Conservation (phyloP, 306 rosid genomes). For the Clitoria ternatea region DNA sequence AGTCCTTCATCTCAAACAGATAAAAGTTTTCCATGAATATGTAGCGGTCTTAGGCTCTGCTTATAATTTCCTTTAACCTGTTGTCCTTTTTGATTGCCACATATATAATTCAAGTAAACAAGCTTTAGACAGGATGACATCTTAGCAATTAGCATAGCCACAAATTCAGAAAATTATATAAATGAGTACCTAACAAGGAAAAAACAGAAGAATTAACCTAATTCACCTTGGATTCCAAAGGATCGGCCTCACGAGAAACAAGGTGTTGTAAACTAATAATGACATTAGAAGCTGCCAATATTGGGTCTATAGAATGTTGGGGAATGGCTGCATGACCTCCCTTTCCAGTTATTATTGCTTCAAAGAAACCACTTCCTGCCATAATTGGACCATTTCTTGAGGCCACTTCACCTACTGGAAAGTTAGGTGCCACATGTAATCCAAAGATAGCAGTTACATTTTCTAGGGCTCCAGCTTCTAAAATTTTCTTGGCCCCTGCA, state of each 20-base stretch:
- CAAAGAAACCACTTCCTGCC: neutral
- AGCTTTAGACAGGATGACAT: neutral
- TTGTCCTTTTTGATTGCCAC: neutral
- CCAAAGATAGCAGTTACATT: constrained; percentile 14
- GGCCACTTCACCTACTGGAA: neutral
- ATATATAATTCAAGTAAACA: neutral
- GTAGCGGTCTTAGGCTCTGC: neutral
- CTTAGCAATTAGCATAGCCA: neutral
- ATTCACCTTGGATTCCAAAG: neutral
- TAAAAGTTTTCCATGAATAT: neutral
- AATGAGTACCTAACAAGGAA: neutral
- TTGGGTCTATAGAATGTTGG: constrained; percentile 8
- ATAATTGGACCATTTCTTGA: neutral
- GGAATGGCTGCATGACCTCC: constrained; percentile 21
- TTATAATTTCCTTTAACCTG: neutral
- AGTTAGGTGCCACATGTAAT: neutral
- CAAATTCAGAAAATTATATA: neutral
- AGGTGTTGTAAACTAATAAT: constrained; percentile 2
- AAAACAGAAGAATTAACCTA: neutral
- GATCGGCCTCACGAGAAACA: constrained; percentile 19
- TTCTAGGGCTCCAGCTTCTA: neutral
- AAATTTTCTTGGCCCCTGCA: neutral
- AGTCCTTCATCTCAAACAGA: neutral
- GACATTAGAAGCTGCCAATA: constrained; percentile 9
- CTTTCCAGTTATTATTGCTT: constrained; percentile 8